Evolutionary conservation across 1,284 basidiomycete genomes (phyloP).

Genomic region (Blastosporella zonata): DNA sequence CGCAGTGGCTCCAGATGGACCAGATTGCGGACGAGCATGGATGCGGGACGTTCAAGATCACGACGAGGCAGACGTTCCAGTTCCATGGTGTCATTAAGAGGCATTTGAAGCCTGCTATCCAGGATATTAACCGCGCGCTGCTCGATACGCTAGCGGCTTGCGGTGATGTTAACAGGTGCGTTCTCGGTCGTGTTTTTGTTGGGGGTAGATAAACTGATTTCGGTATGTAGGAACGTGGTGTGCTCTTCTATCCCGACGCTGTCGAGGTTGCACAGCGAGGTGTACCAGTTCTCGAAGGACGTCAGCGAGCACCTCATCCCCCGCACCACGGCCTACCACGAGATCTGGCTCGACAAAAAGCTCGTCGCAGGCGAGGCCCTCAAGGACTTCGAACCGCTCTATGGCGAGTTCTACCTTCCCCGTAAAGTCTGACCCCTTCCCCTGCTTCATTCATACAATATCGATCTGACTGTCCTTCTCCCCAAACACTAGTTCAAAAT

Average conservation of each 20-base stretch:
- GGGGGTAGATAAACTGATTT: constrained; percentile 12
- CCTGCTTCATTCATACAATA: not conserved
- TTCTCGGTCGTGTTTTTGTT: constrained; percentile 3
- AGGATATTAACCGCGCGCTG: constrained; percentile 90
- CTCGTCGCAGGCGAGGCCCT: constrained; percentile 88
- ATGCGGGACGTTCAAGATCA: constrained; percentile 94
- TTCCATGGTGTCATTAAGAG: constrained; percentile 99
- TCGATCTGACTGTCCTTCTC: constrained; percentile 14
- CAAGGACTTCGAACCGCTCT: constrained; percentile 94
- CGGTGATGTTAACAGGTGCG: constrained; percentile 92
- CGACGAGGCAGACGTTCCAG: constrained; percentile 98
- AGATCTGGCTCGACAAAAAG: constrained; percentile 99
- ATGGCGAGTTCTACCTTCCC: constrained; percentile 96
- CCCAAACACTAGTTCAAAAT: constrained; percentile 81
- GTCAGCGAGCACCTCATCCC: constrained; percentile 90
- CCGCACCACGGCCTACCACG: constrained; percentile 92
- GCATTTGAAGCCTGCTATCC: constrained; percentile 94
- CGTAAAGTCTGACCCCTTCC: constrained; percentile 63
- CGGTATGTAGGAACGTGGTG: constrained; percentile 73
- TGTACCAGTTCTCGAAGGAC: constrained; percentile 83
- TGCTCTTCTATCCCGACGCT: constrained; percentile 90
- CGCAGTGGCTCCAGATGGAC: constrained; percentile 96
- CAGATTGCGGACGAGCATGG: constrained; percentile 95
- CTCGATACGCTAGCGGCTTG: constrained; percentile 98
- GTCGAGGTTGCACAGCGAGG: constrained; percentile 82